A percentile compares a stretch with the other conserved stretches of the same genome.
Evolutionary conservation across 768 basidiomycete genomes (phyloP).

Genomic region (Chalciporus piperatus): DNA sequence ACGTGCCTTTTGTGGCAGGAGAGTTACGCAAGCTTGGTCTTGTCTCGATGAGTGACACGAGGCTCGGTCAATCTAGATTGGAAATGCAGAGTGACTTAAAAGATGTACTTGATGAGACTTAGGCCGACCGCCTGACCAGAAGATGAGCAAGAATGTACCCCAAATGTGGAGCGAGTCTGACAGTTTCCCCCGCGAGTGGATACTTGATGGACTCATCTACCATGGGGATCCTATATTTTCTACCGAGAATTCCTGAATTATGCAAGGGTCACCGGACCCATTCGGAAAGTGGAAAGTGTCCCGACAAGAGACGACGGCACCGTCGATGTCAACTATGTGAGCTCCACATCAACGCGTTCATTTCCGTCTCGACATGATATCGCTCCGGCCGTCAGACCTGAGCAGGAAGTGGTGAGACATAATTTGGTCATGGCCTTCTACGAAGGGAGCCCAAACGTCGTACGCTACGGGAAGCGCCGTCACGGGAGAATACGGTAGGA

Average conservation of each 20-base stretch:
- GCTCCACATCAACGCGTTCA: constrained; percentile 4
- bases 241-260: not conserved
- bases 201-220: not conserved
- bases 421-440: constrained; percentile 16
- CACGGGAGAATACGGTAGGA: constrained; percentile 11
- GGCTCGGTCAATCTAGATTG: too few species aligned
- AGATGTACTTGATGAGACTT: not conserved
- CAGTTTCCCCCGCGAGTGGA: not conserved
- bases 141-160: not conserved
- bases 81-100: not conserved
- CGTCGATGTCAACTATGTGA: not conserved
- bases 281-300: not conserved
- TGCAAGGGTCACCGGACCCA: not conserved
- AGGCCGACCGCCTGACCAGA: not conserved
- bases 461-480: constrained; percentile 23
- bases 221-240: not conserved
- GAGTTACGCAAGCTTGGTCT: not conserved
- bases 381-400: constrained; percentile 2
- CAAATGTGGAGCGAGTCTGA: not conserved
- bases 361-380: constrained; percentile 1
- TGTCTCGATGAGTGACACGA: not conserved
- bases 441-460: constrained; percentile 30
- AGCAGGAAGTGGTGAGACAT: constrained; percentile 2
- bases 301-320: not conserved
- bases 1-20: too few species aligned